A percentile compares a stretch with the other conserved stretches of the same genome.
These are phyloP conservation scores for Ophiostoma himal-ulmi DNA, from an alignment of 2,329 filamentous ascomycete genomes.

Conservation along the genomic window DNA sequence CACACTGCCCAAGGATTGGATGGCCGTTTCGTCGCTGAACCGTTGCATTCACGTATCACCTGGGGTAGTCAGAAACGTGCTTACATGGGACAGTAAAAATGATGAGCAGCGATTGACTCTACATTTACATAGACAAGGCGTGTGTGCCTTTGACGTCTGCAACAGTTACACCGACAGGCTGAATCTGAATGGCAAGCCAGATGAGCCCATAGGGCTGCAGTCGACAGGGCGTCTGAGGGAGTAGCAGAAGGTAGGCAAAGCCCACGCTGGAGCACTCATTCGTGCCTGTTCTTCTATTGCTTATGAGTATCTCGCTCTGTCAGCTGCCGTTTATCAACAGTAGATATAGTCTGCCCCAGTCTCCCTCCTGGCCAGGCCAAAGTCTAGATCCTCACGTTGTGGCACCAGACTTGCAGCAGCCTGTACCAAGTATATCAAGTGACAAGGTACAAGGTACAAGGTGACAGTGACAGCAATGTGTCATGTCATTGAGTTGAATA, in stretches of 20 bases:
- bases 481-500: background rate
- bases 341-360: too few species aligned
- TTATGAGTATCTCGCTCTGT: too few species aligned
- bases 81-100: background rate
- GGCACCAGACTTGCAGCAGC: background rate
- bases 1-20: background rate
- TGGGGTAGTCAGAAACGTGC: background rate
- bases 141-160: constrained; percentile 4
- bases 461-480: background rate
- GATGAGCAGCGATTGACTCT: background rate
- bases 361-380: background rate
- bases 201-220: background rate
- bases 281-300: too few species aligned
- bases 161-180: background rate
- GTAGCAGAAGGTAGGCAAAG: background rate
- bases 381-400: background rate
- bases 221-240: background rate
- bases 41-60: background rate
- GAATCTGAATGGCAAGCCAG: background rate
- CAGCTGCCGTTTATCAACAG: too few species aligned
- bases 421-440: background rate
- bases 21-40: background rate
- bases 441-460: too few species aligned
- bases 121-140: background rate
- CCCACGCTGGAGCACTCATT: too few species aligned